Percentiles rank a stretch among this genome's conserved stretches.
Evolutionary conservation across 257 asterid genomes (phyloP).

Genomic region (Pogostemon cablin): DNA sequence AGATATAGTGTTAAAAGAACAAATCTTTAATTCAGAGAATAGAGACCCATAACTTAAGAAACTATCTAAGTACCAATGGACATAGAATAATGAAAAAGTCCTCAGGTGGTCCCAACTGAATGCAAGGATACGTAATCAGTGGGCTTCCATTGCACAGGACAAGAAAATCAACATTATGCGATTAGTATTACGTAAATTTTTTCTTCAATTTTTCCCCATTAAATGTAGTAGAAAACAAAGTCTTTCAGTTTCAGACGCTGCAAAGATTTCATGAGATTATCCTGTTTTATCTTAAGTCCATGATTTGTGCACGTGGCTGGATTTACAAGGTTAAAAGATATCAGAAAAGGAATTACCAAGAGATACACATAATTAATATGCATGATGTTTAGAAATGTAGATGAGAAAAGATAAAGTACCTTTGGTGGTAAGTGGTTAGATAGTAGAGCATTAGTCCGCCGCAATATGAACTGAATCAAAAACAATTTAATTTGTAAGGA

Average conservation of each 20-base stretch:
- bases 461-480: conserved; percentile 77
- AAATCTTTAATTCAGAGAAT: neutral
- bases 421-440: conserved; percentile 99
- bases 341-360: too few relatives aligned
- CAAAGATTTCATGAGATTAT: neutral
- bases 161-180: neutral
- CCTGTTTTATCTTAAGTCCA: neutral
- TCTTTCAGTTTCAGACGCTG: neutral
- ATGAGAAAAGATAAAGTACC: conserved; percentile 49
- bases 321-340: conserved; percentile 7
- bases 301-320: neutral
- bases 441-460: conserved; percentile 94
- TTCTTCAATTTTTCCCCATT: neutral
- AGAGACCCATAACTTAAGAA: neutral
- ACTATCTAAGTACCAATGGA: neutral
- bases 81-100: conserved; percentile 2
- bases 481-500: conserved; percentile 34
- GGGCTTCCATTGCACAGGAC: conserved; percentile 16
- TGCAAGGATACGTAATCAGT: neutral
- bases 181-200: neutral
- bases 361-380: neutral
- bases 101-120: neutral
- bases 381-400: conserved; percentile 15
- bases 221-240: conserved; percentile 17
- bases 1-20: neutral